Evolutionary conservation across 1,139 yeast genomes (phyloP), one percentile per base, ranked within the genome.

Genomic region (Hyphopichia wangnamkhiaoensis): DNA sequence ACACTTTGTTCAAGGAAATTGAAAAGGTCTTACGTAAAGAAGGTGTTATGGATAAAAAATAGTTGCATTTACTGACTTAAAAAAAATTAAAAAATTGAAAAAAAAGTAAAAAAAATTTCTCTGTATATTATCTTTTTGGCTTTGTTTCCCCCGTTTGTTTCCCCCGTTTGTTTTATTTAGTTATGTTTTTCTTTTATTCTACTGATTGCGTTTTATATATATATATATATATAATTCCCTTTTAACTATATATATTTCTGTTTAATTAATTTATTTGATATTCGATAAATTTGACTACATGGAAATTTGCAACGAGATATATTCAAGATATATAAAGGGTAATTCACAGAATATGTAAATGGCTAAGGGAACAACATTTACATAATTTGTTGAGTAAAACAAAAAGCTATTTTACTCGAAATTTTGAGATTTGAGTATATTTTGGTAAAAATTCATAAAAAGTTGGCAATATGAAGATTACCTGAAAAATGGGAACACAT

Each of bases 1-100:
- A 63, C 35, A 69, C 74, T 9, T 66, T 73, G 45, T 71, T 72
- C 53, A 65, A 61, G 47, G 79, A 73, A 46, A 71, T 72, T 43
- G 73, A 70, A 47, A 71, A 70, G 52, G 79, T 73, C 19, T 65
- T 73, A 47, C 54, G 55, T 35, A 71, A 71, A 53, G 79, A 73
- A 49, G 73, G 74, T 9, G 79, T 71, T 18, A 57, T 73, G 63
- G 75, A 69, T 47, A 25, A 17, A 17, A 12, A 7, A 5, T n/a
- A n/a, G n/a, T n/a, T 31, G 14, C 8, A 25, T n/a, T 25, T 25
- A 5, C 28, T 5, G 14, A 5, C 14, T 9, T 21, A 10, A 7
- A 7, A 7, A 21, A 21, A 21, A 10, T n/a, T n/a, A 21, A 10
- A 21, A 21, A 21, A 21, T 21, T 21, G 7, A 21, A 21, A 25